phyloP scores from a whole-genome alignment of 306 rosid genomes.

The Castanea mollissima region DNA sequence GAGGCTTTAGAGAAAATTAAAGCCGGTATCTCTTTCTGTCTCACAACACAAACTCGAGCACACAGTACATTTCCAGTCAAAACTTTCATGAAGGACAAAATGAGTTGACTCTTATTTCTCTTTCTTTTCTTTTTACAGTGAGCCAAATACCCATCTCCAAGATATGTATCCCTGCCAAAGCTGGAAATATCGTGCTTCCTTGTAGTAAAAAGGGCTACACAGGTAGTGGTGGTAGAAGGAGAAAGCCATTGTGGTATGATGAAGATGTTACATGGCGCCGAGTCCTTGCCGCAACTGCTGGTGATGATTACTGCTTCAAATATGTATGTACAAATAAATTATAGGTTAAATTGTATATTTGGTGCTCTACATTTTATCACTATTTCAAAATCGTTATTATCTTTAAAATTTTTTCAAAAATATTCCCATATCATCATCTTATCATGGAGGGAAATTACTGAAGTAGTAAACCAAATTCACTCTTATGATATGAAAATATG shows the following conservation, averaged over 20 bases:
- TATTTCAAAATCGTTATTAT: too few species aligned
- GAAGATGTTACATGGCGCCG: slow-evolving; percentile 37
- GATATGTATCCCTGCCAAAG: slow-evolving; percentile 44
- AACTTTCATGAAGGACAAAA: too few species aligned
- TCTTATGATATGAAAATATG: too few species aligned
- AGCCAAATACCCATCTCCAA: slow-evolving; percentile 46
- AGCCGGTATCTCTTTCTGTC: slow-evolving; percentile 35
- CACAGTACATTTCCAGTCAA: background rate
- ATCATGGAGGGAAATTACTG: too few species aligned
- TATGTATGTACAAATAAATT: slow-evolving; percentile 16
- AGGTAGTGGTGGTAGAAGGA: slow-evolving; percentile 3
- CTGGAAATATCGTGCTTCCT: slow-evolving; percentile 59
- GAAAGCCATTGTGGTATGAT: slow-evolving; percentile 41
- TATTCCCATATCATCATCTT: too few species aligned
- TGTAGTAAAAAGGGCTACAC: slow-evolving; percentile 17
- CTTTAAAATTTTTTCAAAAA: too few species aligned
- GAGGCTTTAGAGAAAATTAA: slow-evolving; percentile 83
- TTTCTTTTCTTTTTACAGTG: slow-evolving; percentile 11
- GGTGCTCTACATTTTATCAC: too few species aligned
- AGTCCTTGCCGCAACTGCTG: slow-evolving; percentile 30
- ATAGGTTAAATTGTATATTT: too few species aligned
- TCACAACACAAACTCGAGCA: background rate
- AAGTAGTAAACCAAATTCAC: too few species aligned
- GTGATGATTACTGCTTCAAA: slow-evolving; percentile 31
- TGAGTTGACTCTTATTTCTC: background rate